A percentile compares a stretch with the other conserved stretches of the same genome.
phyloP scores from a whole-genome alignment of 345 rosid genomes.

The Cardamine chenopodiifolia region DNA sequence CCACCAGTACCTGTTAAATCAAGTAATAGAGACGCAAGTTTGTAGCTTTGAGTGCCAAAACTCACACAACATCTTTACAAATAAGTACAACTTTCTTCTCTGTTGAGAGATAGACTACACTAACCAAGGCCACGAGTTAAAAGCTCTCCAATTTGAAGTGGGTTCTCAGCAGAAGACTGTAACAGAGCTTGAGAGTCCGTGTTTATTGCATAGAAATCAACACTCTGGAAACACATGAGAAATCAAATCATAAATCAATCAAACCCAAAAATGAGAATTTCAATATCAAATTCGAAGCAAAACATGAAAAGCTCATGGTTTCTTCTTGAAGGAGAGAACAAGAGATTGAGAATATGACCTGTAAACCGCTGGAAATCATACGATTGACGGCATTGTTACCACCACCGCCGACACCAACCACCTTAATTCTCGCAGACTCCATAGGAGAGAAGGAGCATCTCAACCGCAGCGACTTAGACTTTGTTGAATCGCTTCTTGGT shows the following conservation, averaged over 20 bases:
- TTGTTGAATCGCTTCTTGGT: slow-evolving; percentile 36
- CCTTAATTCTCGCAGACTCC: slow-evolving; percentile 94
- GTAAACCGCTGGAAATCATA: slow-evolving; percentile 94
- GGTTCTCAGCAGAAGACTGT: slow-evolving; percentile 80
- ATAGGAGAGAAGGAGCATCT: slow-evolving; percentile 67
- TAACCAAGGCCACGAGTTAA: slow-evolving; percentile 96
- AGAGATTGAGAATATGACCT: slow-evolving; percentile 47
- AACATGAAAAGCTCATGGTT: neutral
- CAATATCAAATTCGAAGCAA: neutral
- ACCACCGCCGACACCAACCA: slow-evolving; percentile 95
- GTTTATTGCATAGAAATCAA: slow-evolving; percentile 93
- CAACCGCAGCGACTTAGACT: slow-evolving; percentile 38
- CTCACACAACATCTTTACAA: slow-evolving; percentile 8
- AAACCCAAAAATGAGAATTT: slow-evolving; percentile 4
- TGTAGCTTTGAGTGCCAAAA: slow-evolving; percentile 12
- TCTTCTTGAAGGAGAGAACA: neutral
- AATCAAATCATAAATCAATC: neutral
- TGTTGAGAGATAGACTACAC: slow-evolving; percentile 9
- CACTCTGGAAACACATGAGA: slow-evolving; percentile 54
- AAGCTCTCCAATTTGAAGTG: slow-evolving; percentile 94
- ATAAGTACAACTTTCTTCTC: neutral
- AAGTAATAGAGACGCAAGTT: slow-evolving; percentile 17
- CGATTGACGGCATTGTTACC: slow-evolving; percentile 99
- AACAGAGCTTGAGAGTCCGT: slow-evolving; percentile 92
- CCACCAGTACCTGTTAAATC: slow-evolving; percentile 85